Percentiles rank a stretch among this genome's conserved stretches.
These are phyloP conservation scores for Alternaria sp. DNA, from an alignment of 2,329 filamentous ascomycete genomes.

Conservation along the genomic window DNA sequence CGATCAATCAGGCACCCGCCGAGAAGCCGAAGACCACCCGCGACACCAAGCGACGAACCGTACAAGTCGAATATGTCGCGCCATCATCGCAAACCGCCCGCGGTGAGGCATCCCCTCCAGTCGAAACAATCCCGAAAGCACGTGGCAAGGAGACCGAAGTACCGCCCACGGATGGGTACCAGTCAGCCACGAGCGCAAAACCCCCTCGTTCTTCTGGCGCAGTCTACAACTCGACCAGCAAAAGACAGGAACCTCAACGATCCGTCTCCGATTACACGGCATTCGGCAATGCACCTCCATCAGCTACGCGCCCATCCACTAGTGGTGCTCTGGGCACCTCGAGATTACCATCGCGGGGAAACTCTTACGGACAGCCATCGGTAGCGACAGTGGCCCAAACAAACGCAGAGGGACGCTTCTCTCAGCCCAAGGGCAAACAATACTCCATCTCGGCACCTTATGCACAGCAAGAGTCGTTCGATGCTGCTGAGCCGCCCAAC, in stretches of 20 bases:
- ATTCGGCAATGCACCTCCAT: constrained; percentile 53
- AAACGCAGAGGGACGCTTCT: constrained; percentile 87
- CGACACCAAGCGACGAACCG: constrained; percentile 90
- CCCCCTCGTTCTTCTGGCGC: constrained; percentile 32
- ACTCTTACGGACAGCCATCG: constrained; percentile 85
- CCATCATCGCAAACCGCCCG: constrained; percentile 86
- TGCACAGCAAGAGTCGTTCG: constrained; percentile 57
- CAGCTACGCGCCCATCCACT: constrained; percentile 72
- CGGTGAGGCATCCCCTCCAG: constrained; percentile 61
- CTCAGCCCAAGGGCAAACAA: constrained; percentile 74
- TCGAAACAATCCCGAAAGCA: constrained; percentile 57
- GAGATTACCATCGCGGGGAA: constrained; percentile 74
- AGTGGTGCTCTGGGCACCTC: constrained; percentile 74
- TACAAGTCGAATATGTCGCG: constrained; percentile 97
- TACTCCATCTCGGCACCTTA: constrained; percentile 77
- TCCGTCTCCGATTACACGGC: constrained; percentile 59
- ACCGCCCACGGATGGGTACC: constrained; percentile 53
- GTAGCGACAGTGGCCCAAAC: constrained; percentile 87
- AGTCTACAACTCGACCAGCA: constrained; percentile 47
- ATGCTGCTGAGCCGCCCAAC: constrained; percentile 53
- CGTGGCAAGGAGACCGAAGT: constrained; percentile 61
- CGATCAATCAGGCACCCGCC: constrained; percentile 72
- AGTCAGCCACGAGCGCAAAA: constrained; percentile 38
- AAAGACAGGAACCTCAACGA: constrained; percentile 59
- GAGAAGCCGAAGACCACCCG: constrained; percentile 71